Conservation (phyloP, 2,329 filamentous ascomycete genomes). For the Verticillium nubilum region DNA sequence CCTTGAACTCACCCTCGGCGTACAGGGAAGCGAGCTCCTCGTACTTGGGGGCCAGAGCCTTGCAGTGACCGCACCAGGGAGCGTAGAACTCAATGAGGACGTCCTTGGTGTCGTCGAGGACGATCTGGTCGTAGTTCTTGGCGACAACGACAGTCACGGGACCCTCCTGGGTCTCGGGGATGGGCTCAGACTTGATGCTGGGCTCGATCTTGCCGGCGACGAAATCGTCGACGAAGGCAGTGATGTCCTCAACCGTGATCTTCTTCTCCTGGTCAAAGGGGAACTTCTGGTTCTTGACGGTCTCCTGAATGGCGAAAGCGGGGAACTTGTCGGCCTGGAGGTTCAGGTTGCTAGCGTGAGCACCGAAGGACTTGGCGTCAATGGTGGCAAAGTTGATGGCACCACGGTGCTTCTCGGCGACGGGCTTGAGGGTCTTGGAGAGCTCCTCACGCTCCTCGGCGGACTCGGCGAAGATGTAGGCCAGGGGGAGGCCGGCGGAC, state of each 20-base stretch:
- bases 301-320: slow-evolving; percentile 95
- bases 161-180: slow-evolving; percentile 89
- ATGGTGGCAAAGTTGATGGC: slow-evolving; percentile 97
- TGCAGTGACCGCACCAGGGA: slow-evolving; percentile 99
- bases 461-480: slow-evolving; percentile 96
- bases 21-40: slow-evolving; percentile 82
- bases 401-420: slow-evolving; percentile 90
- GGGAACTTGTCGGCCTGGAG: slow-evolving; percentile 94
- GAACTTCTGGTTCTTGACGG: slow-evolving; percentile 93
- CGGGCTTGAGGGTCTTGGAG: slow-evolving; percentile 69
- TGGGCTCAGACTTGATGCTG: slow-evolving; percentile 96
- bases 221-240: slow-evolving; percentile 81
- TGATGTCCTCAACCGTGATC: slow-evolving; percentile 66
- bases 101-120: slow-evolving; percentile 92
- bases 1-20: slow-evolving; percentile 70
- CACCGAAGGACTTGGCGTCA: slow-evolving; percentile 88
- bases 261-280: slow-evolving; percentile 82
- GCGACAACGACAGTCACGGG: slow-evolving; percentile 85
- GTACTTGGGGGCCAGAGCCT: slow-evolving; percentile 93
- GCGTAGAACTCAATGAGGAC: slow-evolving; percentile 98
- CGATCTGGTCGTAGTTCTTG: slow-evolving; percentile 86
- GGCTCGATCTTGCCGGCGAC: slow-evolving; percentile 82
- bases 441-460: slow-evolving; percentile 81
- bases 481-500: slow-evolving; percentile 83
- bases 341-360: slow-evolving; percentile 95